Conservation (phyloP, 2,329 filamentous ascomycete genomes). For the Aphanoascus verrucosus region DNA sequence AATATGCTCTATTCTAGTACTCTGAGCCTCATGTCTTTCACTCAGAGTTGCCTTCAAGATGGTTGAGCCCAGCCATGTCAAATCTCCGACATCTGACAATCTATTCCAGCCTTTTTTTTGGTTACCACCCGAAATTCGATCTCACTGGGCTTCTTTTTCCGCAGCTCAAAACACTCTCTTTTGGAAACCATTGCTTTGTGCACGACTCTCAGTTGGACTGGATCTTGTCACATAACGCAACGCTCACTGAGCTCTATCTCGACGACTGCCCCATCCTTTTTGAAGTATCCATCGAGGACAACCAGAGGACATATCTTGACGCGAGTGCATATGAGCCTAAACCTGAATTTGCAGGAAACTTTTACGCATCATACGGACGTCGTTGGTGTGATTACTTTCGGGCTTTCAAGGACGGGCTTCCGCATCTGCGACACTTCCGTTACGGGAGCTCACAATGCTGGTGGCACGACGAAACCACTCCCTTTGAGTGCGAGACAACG, state of each 20-base stretch:
- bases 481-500: conserved; percentile 18
- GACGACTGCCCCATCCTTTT: conserved; percentile 35
- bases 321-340: too few species aligned
- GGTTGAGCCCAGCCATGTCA: conserved; percentile 7
- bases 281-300: conserved; percentile 10
- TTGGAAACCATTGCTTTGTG: conserved; percentile 36
- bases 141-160: conserved; percentile 30
- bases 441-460: conserved; percentile 13
- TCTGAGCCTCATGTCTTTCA: too few species aligned
- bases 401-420: conserved; percentile 16
- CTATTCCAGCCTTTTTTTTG: conserved; percentile 30
- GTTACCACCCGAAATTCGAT: conserved; percentile 34
- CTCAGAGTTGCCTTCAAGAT: neutral
- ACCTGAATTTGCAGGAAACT: too few species aligned
- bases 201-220: conserved; percentile 40
- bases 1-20: too few species aligned
- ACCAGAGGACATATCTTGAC: neutral
- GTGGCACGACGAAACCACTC: conserved; percentile 9
- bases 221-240: conserved; percentile 32
- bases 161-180: conserved; percentile 30
- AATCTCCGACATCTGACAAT: conserved; percentile 33
- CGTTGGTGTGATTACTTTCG: conserved; percentile 21
- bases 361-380: conserved; percentile 12
- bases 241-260: conserved; percentile 35
- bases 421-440: conserved; percentile 17